Base-by-base conservation (phyloP, 495 filamentous ascomycete genomes). In the Chaetomidium leptoderma region DNA sequence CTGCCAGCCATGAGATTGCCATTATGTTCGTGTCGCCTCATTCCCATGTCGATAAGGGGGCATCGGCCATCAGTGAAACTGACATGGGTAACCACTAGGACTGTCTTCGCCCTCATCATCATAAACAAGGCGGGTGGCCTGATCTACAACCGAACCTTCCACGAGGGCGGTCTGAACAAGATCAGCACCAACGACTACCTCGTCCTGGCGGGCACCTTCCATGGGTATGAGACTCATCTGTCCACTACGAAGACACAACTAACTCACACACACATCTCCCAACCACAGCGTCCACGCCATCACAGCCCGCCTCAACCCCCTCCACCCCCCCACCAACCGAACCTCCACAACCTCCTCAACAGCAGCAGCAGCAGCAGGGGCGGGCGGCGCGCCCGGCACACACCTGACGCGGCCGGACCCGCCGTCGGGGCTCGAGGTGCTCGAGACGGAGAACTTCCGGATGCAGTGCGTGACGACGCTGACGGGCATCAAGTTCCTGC, bases 121-220 rank as follows among this genome's bases (percentile, higher is more conserved):
- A 96, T 98, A 76, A 97, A 96, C 78, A 97, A 97, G 78, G 91
- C 93, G 48, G 93, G 93, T 40, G 93, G 93, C 58, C 80, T 98
- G 57, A 88, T 97, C 71, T 98, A 95, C 76, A 90, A 96, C 74
- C 88, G 90, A 50, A 88, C 91, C 63, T 97, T 97, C 76, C 84
- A 90, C 65, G 81, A 84, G 46, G 80, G 84, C 26, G 84, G 85
- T 36, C 78, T 97, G 60, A 87, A 85, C 72, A 92, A 92, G 68
- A 83, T 97, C 63, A 88, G 81, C 48, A 90, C 88, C 52, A 98
- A 98, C 66, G 95, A 97, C 76, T 90, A 90, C 68, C 87, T 98
- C 4, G 91, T 97, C 54, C 86, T 98, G n/a, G 93, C 93, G 0
- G 93, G 93, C 29, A 97, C 93, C 40, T 98, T 98, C 73, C 93